Conservation (phyloP, 2,329 filamentous ascomycete genomes). For the Microdochium paspali region DNA sequence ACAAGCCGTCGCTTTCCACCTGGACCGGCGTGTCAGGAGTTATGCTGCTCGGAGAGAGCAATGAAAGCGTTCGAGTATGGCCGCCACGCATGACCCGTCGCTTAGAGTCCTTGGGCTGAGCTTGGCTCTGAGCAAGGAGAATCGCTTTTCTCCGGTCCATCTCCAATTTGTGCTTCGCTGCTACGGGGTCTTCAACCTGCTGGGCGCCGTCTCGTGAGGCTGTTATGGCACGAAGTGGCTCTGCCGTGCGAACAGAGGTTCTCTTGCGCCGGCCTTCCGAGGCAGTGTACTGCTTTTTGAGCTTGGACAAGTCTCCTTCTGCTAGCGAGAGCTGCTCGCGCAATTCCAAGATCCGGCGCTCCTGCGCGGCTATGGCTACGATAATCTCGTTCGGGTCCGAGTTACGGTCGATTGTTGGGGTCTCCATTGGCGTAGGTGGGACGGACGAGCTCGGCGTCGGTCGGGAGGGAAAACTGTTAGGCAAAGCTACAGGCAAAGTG, state of each 20-base stretch:
- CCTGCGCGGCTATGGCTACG: constrained; percentile 84
- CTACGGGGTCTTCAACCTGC: constrained; percentile 27
- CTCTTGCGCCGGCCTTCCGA: constrained; percentile 72
- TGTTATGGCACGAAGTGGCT: constrained; percentile 39
- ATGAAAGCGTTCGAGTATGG: constrained; percentile 59
- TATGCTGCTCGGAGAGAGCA: constrained; percentile 62
- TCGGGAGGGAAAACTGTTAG: constrained; percentile 40
- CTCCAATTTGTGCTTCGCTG: constrained; percentile 42
- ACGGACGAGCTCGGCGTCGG: constrained; percentile 37
- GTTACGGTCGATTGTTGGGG: constrained; percentile 31
- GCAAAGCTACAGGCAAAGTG: constrained; percentile 50
- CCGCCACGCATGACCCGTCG: constrained; percentile 61
- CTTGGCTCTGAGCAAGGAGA: constrained; percentile 38
- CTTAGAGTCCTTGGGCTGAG: constrained; percentile 27
- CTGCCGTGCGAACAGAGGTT: constrained; percentile 51
- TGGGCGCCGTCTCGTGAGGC: constrained; percentile 9
- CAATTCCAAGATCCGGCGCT: constrained; percentile 81
- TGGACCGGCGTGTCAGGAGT: constrained; percentile 31
- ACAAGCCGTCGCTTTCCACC: constrained; percentile 36
- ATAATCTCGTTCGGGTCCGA: constrained; percentile 61
- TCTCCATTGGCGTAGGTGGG: constrained; percentile 41
- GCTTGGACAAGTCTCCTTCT: constrained; percentile 61
- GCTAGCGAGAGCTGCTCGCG: constrained; percentile 82
- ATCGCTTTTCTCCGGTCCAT: constrained; percentile 65
- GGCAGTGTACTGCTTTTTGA: constrained; percentile 78